These are phyloP conservation scores for Wickerhamiella spandovensis DNA, from an alignment of 805 yeast species.

Conservation along the genomic window DNA sequence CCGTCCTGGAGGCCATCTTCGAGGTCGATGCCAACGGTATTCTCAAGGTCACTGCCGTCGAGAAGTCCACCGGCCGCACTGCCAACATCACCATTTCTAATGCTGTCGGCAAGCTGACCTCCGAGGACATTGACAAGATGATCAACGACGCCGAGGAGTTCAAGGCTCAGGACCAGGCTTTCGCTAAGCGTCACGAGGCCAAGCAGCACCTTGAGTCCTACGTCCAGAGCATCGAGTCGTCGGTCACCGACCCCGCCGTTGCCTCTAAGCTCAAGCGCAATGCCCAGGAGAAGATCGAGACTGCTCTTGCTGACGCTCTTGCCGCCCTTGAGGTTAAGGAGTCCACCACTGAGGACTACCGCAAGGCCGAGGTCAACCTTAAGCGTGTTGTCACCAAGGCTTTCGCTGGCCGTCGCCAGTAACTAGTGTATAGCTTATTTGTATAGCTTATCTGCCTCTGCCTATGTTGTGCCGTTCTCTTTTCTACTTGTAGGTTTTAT, in stretches of 20 bases:
- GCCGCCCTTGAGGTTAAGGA: conserved; percentile 97
- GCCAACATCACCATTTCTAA: conserved; percentile 95
- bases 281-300: conserved; percentile 93
- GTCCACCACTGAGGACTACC: conserved; percentile 88
- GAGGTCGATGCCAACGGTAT: conserved; percentile 97
- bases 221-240: conserved; percentile 88
- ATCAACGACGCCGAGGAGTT: conserved; percentile 94
- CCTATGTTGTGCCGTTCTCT: too few relatives aligned
- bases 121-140: conserved; percentile 97
- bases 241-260: conserved; percentile 96
- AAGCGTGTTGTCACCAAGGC: conserved; percentile 99
- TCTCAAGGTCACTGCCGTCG: conserved; percentile 88
- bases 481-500: too few relatives aligned
- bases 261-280: conserved; percentile 96
- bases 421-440: neutral
- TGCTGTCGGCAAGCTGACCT: conserved; percentile 95
- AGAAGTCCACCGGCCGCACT: conserved; percentile 97
- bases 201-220: conserved; percentile 93
- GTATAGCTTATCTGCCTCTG: too few relatives aligned
- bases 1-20: conserved; percentile 94
- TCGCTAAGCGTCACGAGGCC: conserved; percentile 82
- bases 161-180: conserved; percentile 93
- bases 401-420: conserved; percentile 71
- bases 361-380: conserved; percentile 98
- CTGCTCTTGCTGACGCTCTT: conserved; percentile 95